Evolutionary conservation across 2,329 filamentous ascomycete genomes (phyloP).

Genomic region (Cladosporium austrohemisphaericum): DNA sequence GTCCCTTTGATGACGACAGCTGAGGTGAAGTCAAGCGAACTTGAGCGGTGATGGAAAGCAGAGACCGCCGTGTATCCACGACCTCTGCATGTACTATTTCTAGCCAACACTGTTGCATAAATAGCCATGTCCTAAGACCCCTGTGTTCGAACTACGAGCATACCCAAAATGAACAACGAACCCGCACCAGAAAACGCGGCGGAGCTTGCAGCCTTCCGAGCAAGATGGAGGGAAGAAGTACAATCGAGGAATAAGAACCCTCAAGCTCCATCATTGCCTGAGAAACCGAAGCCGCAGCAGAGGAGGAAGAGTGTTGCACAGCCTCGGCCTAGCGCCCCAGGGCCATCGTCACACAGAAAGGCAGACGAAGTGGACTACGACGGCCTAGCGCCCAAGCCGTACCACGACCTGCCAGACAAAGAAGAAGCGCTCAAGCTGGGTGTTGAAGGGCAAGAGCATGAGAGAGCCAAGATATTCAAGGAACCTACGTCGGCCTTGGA

Average conservation of each 20-base stretch:
- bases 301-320: conserved; percentile 3
- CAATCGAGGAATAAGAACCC: conserved; percentile 45
- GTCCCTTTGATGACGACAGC: too few species aligned
- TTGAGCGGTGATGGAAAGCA: too few species aligned
- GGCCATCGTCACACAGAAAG: conserved; percentile 27
- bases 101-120: too few species aligned
- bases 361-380: conserved; percentile 37
- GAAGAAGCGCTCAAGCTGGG: conserved; percentile 42
- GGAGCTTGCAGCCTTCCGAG: conserved; percentile 81
- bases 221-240: conserved; percentile 82
- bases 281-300: not conserved
- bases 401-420: conserved; percentile 46
- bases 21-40: too few species aligned
- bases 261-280: not conserved
- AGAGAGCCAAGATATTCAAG: conserved; percentile 29
- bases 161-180: conserved; percentile 8
- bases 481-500: conserved; percentile 77
- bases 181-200: conserved; percentile 39
- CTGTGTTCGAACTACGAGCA: too few species aligned
- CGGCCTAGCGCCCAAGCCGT: conserved; percentile 34
- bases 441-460: conserved; percentile 37
- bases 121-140: too few species aligned
- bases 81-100: too few species aligned
- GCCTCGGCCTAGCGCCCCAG: conserved; percentile 14
- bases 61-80: too few species aligned